Percentiles rank a stretch among this genome's conserved stretches.
phyloP scores from a whole-genome alignment of 495 filamentous ascomycete species.

The Cryomyces minteri region DNA sequence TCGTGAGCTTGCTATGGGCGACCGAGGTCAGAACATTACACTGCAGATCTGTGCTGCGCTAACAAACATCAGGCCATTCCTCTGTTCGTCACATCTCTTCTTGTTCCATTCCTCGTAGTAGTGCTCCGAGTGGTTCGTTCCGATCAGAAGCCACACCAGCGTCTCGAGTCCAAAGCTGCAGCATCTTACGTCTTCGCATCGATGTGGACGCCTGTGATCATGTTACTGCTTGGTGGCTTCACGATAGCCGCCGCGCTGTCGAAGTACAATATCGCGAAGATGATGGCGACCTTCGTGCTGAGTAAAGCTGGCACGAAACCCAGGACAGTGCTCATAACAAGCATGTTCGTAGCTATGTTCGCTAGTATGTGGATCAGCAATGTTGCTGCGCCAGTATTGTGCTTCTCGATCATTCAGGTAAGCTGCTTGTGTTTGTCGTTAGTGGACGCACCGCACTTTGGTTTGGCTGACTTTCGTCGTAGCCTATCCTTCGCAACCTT shows the following conservation, averaged over 20 bases:
- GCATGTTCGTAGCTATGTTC: conserved; percentile 97
- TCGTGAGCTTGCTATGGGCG: conserved; percentile 90
- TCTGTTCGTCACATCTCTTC: conserved; percentile 86
- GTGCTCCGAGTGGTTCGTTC: conserved; percentile 66
- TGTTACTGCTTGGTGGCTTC: conserved; percentile 93
- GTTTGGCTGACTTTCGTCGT: conserved; percentile 1
- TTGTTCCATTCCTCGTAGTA: conserved; percentile 87
- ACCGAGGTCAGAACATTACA: conserved; percentile 50
- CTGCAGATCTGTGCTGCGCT: conserved; percentile 2
- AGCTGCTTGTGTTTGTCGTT: conserved; percentile 4
- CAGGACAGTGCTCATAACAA: conserved; percentile 70
- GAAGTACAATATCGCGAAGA: conserved; percentile 93
- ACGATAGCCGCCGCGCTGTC: conserved; percentile 88
- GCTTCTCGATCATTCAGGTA: conserved; percentile 89
- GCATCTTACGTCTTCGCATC: conserved; percentile 69
- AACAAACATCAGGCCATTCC: conserved; percentile 55
- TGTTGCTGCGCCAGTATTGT: conserved; percentile 93
- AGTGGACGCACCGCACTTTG: neutral
- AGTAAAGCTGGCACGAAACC: conserved; percentile 90
- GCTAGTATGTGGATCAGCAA: conserved; percentile 99
- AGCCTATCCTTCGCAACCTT: conserved; percentile 88
- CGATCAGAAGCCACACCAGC: conserved; percentile 46
- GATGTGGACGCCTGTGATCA: conserved; percentile 99
- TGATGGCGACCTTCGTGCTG: conserved; percentile 91
- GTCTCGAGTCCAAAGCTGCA: conserved; percentile 56